A percentile compares a stretch with the other conserved stretches of the same genome.
Evolutionary conservation across 75 land plant genomes (phyloP).

Genomic region (Cunninghamia lanceolata): DNA sequence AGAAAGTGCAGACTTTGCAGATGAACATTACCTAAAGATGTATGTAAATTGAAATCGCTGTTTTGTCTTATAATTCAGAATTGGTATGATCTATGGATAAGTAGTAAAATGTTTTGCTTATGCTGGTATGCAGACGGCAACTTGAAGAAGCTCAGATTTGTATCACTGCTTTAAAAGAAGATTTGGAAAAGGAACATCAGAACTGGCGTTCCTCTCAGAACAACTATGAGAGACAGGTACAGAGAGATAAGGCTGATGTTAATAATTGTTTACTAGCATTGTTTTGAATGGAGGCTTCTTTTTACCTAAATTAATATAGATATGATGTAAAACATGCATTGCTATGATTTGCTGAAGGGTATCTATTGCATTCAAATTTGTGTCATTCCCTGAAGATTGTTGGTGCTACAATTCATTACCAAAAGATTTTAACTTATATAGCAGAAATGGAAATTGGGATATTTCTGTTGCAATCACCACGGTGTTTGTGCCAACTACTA

Average conservation of each 20-base stretch:
- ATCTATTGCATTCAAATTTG: neutral
- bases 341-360: neutral
- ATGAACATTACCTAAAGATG: neutral
- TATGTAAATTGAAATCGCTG: constrained; percentile 2
- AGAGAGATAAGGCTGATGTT: neutral
- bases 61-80: constrained; percentile 17
- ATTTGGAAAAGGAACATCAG: constrained; percentile 71
- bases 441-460: neutral
- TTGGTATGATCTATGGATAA: neutral
- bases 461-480: neutral
- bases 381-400: neutral
- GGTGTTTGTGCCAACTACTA: neutral
- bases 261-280: neutral
- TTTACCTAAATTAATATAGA: too few relatives aligned
- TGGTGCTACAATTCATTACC: neutral
- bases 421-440: neutral
- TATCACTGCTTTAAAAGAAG: constrained; percentile 56
- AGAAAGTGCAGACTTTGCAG: constrained; percentile 8
- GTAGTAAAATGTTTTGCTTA: constrained; percentile 1
- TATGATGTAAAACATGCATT: neutral
- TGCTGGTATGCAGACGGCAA: constrained; percentile 35
- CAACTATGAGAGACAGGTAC: constrained; percentile 99
- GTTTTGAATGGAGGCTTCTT: neutral
- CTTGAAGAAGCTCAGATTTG: constrained; percentile 55
- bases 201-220: constrained; percentile 85